phyloP scores from a whole-genome alignment of 2,329 filamentous ascomycete genomes.

The Monilinia aucupariae region DNA sequence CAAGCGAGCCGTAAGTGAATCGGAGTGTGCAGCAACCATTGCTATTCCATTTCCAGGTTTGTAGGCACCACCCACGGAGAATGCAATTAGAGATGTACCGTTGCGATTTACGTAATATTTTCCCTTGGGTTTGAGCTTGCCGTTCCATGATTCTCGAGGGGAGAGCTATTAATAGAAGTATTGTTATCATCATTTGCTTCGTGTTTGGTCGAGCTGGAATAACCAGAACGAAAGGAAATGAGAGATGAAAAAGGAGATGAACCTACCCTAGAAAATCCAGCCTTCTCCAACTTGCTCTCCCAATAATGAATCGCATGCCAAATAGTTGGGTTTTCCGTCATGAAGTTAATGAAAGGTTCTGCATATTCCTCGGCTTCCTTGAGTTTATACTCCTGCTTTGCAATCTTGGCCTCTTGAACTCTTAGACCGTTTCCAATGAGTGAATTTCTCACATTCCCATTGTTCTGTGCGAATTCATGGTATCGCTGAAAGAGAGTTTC shows the following conservation, averaged over 20 bases:
- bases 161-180: conserved; percentile 50
- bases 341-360: conserved; percentile 79
- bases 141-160: conserved; percentile 71
- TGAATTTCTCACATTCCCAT: background rate
- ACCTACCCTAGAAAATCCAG: conserved; percentile 67
- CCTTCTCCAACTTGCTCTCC: conserved; percentile 61
- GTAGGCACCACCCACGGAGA: conserved; percentile 75
- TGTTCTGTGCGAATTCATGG: conserved; percentile 15
- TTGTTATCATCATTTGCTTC: background rate
- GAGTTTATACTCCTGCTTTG: conserved; percentile 15
- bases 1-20: conserved; percentile 81
- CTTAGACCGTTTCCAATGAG: background rate
- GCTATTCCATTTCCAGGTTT: conserved; percentile 79
- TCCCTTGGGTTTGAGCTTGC: conserved; percentile 67
- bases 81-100: conserved; percentile 78
- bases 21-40: conserved; percentile 87
- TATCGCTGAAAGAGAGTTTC: conserved; percentile 26
- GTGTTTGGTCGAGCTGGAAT: background rate
- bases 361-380: conserved; percentile 60
- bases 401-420: background rate
- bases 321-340: conserved; percentile 84
- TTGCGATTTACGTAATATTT: conserved; percentile 89
- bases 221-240: background rate
- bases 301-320: conserved; percentile 86
- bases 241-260: background rate